These are phyloP conservation scores for Coleophoma cylindrospora DNA, from an alignment of 2,329 filamentous ascomycete species.

Conservation along the genomic window DNA sequence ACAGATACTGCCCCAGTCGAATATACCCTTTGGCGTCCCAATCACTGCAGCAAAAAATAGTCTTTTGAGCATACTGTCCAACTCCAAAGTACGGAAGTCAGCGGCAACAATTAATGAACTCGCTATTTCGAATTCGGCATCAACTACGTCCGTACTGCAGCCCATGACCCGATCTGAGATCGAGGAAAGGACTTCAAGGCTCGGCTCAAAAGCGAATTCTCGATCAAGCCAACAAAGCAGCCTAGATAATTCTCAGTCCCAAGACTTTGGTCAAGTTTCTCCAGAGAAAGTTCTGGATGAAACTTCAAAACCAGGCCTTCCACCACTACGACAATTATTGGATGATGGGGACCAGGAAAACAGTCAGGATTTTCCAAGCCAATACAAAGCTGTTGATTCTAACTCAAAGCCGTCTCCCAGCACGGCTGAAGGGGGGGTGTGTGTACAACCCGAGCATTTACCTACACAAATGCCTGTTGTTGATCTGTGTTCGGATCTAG, in stretches of 20 bases:
- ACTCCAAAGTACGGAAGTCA: no score
- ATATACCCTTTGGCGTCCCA: no score
- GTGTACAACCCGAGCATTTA: no score
- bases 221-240: background rate
- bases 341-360: constrained; percentile 19
- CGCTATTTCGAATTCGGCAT: background rate
- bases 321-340: constrained; percentile 3
- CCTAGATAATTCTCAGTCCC: no score
- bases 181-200: constrained; percentile 4
- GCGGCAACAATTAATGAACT: no score
- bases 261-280: no score
- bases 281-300: no score
- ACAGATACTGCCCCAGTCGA: no score
- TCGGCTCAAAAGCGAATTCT: constrained; percentile 5
- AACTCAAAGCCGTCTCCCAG: background rate
- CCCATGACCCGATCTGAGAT: background rate
- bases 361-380: constrained; percentile 4
- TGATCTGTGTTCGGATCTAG: constrained; percentile 14
- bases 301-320: background rate
- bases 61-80: no score
- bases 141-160: background rate
- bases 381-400: no score
- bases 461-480: background rate
- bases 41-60: no score
- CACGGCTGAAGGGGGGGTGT: no score